phyloP scores from a whole-genome alignment of 1,139 yeast genomes.

The Lizanozyma gosingica region DNA sequence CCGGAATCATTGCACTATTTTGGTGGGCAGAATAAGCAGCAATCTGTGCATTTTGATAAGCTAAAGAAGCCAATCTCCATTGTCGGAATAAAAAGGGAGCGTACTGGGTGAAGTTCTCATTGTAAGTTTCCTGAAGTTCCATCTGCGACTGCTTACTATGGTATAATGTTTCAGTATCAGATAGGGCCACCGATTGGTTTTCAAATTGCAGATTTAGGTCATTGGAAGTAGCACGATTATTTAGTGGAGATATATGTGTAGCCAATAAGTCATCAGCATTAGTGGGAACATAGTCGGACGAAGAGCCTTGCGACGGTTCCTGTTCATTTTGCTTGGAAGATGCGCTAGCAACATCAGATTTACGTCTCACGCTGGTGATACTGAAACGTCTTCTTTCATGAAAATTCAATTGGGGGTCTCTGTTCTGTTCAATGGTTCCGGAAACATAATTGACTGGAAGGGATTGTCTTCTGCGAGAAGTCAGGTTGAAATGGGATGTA shows the following conservation, averaged over 20 bases:
- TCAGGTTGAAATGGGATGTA: background rate
- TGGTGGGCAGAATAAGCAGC: background rate
- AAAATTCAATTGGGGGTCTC: background rate
- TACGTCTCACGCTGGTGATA: background rate
- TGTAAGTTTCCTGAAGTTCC: constrained; percentile 27
- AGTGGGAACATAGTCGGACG: too few relatives aligned
- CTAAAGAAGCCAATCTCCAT: constrained; percentile 13
- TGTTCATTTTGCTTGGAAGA: too few relatives aligned
- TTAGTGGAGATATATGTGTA: too few relatives aligned
- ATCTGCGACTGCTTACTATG: constrained; percentile 12
- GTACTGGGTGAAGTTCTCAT: constrained; percentile 30
- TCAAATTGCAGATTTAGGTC: too few relatives aligned
- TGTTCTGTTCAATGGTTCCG: too few relatives aligned
- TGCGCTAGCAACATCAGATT: too few relatives aligned
- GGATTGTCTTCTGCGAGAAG: background rate
- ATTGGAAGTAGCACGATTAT: too few relatives aligned
- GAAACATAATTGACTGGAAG: background rate
- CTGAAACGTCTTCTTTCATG: background rate
- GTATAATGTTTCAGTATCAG: constrained; percentile 16
- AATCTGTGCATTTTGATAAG: background rate
- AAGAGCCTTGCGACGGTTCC: too few relatives aligned
- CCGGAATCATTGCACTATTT: background rate
- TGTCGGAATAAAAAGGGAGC: constrained; percentile 28
- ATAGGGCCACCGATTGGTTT: constrained; percentile 6
- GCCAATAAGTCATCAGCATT: too few relatives aligned